Base-by-base conservation (phyloP, 1,139 yeast species). In the Wickerhamomyces sp. region DNA sequence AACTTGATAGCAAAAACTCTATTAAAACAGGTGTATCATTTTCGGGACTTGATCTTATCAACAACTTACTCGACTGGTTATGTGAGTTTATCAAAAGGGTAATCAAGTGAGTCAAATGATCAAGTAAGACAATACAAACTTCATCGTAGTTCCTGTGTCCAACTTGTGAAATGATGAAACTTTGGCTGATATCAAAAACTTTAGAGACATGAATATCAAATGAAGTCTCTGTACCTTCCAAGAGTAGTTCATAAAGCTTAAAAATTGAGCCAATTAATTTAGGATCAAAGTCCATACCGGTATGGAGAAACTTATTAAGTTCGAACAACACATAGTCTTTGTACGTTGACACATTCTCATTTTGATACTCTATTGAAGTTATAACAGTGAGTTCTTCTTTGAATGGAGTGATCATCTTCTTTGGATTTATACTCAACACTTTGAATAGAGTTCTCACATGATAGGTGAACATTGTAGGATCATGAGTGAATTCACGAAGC, bases 391-490 rank as follows among this genome's bases (percentile, higher is more conserved):
- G 54, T 42, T 80, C 87, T 22, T 70, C 62, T 28, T 65, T 68
- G 46, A 80, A 70, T 4, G 69, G 57, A 10, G 72, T 73, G 26
- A 67, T 52, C 16, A 78, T 49, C 1, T 51, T 47, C 26, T 67
- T 64, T 12, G 57, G 54, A 43, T 75, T 70, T 3, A 73, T 59
- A 9, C 57, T 56, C 15, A 84, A 53, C 2, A 83, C 68, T 30
- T 70, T 68, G n/a, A 65, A 56, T 12, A 86, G 49, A 0, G 73
- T 62, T 14, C 64, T 62, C 32, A 81, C 51, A 40, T 76, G 70
- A 51, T 84, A 85, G 2, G 75, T 62, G 44, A 82, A 78, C 25
- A 70, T 62, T 3, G 67, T 72, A 35, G 78, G 62, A 51, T 85
- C 93, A 48, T 78, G 81, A 16, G 61, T 48, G 2, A 39, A 25